Base-by-base conservation (phyloP, 345 rosid genomes). In the Aegle marmelos region DNA sequence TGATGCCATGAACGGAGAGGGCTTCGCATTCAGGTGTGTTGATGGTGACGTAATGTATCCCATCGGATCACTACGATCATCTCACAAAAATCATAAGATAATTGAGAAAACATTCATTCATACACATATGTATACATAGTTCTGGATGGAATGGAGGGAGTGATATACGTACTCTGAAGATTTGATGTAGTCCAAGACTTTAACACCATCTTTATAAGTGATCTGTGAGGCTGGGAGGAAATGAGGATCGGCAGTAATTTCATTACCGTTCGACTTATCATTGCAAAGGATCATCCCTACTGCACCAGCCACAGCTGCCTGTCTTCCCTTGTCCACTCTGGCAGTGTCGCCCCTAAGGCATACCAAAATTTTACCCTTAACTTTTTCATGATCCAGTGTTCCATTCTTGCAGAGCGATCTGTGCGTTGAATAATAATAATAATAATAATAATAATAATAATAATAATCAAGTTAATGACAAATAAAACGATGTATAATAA, bases 231-330 rank as follows among this genome's bases (percentile, higher is more conserved):
- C 85, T 3, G 98, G 95, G 53, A 92, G 91, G 63, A 91, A 75
- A 78, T 90, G 97, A 25, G 88, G 80, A 80, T 91, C 95, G 0
- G 92, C 83, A 9, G 73, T 67, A 39, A 91, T 54, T 36, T 85
- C 88, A 41, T 87, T 82, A 19, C 94, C 93, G 36, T 63, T 79
- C 0, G 54, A 53, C 61, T 83, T 36, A 34, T 88, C 90, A 37
- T 92, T 94, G 88, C 90, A 90, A 22, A 94, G 85, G 63, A 92
- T 89, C 91, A 92, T 89, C 65, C 96, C 97, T 1, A 24, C 90
- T 1, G 91, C 97, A 2, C 98, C 93, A 0, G 91, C 96, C 27
- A 1, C 4, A 6, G 79, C 76, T 4, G 87, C 95, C 50, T 79
- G 75, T 0, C 60, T 34, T 17, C 96, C 90, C 79, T 94, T 91